Base-by-base conservation (phyloP, 345 rosid genomes). In the Linum trigynum region DNA sequence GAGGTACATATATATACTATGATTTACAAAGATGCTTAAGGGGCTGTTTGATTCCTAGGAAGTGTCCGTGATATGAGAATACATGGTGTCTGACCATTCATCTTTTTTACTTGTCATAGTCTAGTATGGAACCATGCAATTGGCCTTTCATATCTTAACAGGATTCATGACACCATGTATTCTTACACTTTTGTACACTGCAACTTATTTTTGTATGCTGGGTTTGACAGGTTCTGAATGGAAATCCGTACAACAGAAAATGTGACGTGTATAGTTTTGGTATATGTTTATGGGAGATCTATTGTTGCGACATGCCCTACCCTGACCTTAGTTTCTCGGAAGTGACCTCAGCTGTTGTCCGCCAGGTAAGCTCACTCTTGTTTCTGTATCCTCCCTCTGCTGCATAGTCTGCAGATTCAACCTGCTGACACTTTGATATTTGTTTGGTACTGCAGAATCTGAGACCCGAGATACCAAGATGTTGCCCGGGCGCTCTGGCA, bases 221-320 rank as follows among this genome's bases (percentile, higher is more conserved):
- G 32, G 32, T 59, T 15, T 57, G 3, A 63, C 83, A 92, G 99
- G 99, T 94, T 72, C 91, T 94, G 61, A 88, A 94, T 77, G 99
- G 99, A 74, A 83, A 78, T 62, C 92, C 99, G 10, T 94, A 94
- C 73, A 94, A 94, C 74, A 82, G 97, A 75, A 94, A 88, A 79
- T 94, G 99, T 23, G 99, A 94, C 58, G 99, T 94, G 62, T 90
- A 94, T 74, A 94, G 97, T 76, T 92, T 92, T 5, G 92, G 98
- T 39, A 90, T 92, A 77, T 92, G 98, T 71, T 68, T 94, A 64
- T 94, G 99, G 97, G 97, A 94, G 88, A 94, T 79, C 41, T 94
- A 88, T 78, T 94, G 99, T 76, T 94, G 97, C 65, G 99, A 90
- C 83, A 94, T 94, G 97, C 99, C 99, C 0, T 86, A 94, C 71